Conservation (phyloP, 129 eudicot species). For the Pseudognaphalium luteoalbum region DNA sequence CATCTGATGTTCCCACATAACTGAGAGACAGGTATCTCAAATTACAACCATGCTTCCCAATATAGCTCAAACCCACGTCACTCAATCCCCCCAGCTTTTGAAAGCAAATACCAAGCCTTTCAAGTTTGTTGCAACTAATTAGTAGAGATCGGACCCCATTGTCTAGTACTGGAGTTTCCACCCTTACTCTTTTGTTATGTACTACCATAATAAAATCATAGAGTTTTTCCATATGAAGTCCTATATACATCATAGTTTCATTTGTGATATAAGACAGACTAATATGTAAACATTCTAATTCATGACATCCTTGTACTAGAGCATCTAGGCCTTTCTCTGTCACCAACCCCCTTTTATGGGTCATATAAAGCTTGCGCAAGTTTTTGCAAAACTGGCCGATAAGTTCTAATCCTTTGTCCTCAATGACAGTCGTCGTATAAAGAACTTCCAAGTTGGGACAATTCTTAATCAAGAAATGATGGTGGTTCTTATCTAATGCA, state of each 20-base stretch:
- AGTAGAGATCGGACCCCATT: neutral
- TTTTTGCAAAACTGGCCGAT: neutral
- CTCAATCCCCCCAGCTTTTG: too few relatives aligned
- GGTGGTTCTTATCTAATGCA: neutral
- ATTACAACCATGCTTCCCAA: too few relatives aligned
- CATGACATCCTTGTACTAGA: neutral
- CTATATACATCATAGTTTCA: neutral
- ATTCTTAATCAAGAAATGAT: too few relatives aligned
- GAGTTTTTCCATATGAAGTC: neutral
- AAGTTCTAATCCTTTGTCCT: neutral
- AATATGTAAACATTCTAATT: neutral
- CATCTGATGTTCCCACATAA: too few relatives aligned
- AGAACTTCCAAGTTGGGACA: slow-evolving; percentile 1
- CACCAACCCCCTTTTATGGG: neutral
- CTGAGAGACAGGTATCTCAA: too few relatives aligned
- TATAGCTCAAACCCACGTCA: too few relatives aligned
- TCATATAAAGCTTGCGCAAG: slow-evolving; percentile 1
- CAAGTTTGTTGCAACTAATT: neutral
- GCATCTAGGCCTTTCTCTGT: neutral
- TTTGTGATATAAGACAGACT: neutral
- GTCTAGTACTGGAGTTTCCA: neutral
- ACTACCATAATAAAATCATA: neutral
- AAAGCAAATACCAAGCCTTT: too few relatives aligned
- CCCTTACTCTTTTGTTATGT: neutral
- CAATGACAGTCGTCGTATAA: neutral